Base-by-base conservation (phyloP, 208 protist species). In the Trypanosoma scelopori region DNA sequence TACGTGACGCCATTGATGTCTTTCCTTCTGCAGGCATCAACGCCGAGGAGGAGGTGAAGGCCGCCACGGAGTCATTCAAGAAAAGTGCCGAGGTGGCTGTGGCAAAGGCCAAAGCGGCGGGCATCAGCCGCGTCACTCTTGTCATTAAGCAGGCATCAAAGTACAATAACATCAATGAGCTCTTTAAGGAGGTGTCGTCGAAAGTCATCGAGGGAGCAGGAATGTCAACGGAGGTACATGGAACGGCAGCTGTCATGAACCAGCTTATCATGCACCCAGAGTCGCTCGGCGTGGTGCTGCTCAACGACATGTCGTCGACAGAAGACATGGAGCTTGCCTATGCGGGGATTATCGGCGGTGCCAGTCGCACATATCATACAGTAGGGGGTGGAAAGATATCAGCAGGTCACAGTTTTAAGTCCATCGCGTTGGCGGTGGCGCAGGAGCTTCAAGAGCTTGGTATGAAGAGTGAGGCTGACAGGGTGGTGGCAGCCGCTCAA, bases 1-100 rank as follows among this genome's bases (percentile, higher is more conserved):
- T 90, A 69, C 85, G 89, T 20, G 89, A 95, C 49, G 59, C 76
- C 12, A n/a, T 95, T 13, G 89, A 95, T 47, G 82, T 91, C 2
- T 90, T 81, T 57, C 71, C 78, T 23, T 69, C 78, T 37, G 79
- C 85, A 5, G 89, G 89, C 52, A 90, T 95, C 42, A 73, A 75
- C 37, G 66, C 69, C 57, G 64, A 78, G 30, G 73, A 22, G 7
- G 89, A 92, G 74, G 50, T 74, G 42, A 55, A 76, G 68, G 41
- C 62, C 28, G 89, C 86, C 9, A 69, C 39, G 46, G 76, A 48
- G 43, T 76, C 68, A 50, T 91, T 84, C 71, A 65, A 55, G 43
- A 86, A 85, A 76, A 81, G 80, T 22, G 84, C 83, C 0, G 60
- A 79, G 68, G 66, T 95, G 37, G 89, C 89, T 6, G 78, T 86